Base-by-base conservation (phyloP, 495 filamentous ascomycete species). In the Lasiosphaeria ovina region DNA sequence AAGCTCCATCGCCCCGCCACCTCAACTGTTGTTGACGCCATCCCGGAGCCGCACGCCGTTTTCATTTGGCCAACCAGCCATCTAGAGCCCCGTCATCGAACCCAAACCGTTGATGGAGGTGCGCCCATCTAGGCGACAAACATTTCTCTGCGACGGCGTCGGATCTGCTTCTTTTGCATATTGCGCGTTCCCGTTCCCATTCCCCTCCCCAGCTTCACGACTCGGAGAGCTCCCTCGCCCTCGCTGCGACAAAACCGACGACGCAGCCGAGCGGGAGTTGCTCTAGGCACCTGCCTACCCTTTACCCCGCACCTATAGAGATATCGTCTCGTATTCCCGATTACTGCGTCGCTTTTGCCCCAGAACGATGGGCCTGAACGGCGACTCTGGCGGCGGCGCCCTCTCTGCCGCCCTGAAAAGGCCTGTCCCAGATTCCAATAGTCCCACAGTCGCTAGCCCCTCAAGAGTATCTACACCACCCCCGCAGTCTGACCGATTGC, bases 401-500 rank as follows among this genome's bases (percentile, higher is more conserved):
- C 55, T 69, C 51, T 68, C 66, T 31, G 63, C 71, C 8, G 60
- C 69, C 2, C 60, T 72, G 52, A 79, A 79, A 61, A 69, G 76
- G 62, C 62, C 74, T 14, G 69, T 72, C 6, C 57, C 61, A 52
- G 75, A 76, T 33, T 58, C 63, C 10, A 63, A 68, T 38, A 74
- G 57, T 51, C 69, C 75, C 9, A 48, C 69, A 40, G 51, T 62
- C 7, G 66, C 67, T 14, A 74, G 69, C 16, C 69, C 76, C n/a
- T 60, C 69, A 5, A 66, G 77, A 40, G 65, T 70, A 57, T 62
- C 69, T 3, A 77, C 76, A 3, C 75, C 76, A 48, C 74, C 77
- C 35, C 74, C 75, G 2, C 70, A 70, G 8, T 64, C 69, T 3
- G 74, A 76, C 6, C 69, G 73, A 36, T 66, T 62, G 24, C 70